A percentile compares a stretch with the other conserved stretches of the same genome.
Evolutionary conservation across 164 flowering plant species (phyloP).

Genomic region (Tinospora cordifolia): DNA sequence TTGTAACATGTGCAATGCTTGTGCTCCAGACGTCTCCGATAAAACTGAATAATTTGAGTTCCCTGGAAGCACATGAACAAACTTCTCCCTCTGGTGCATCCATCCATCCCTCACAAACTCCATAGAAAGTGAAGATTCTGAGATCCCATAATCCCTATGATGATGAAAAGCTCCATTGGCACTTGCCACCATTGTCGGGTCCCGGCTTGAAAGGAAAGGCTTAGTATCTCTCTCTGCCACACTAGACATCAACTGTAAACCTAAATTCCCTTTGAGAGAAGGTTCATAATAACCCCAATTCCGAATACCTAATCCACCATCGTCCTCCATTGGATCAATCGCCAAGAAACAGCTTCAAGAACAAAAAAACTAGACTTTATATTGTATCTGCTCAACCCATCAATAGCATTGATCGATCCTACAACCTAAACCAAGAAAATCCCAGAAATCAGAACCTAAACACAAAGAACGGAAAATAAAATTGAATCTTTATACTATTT

Average conservation of each 20-base stretch:
- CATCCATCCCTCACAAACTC: slow-evolving; percentile 50
- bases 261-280: slow-evolving; percentile 46
- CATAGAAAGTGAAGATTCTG: slow-evolving; percentile 40
- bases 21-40: slow-evolving; percentile 42
- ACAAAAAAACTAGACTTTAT: background rate
- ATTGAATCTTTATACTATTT: background rate
- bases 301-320: slow-evolving; percentile 51
- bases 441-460: background rate
- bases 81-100: slow-evolving; percentile 51
- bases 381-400: slow-evolving; percentile 15
- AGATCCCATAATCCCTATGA: slow-evolving; percentile 32
- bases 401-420: slow-evolving; percentile 4
- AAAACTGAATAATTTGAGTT: slow-evolving; percentile 32
- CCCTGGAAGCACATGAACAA: slow-evolving; percentile 38
- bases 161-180: slow-evolving; percentile 45
- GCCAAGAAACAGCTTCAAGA: background rate
- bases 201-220: slow-evolving; percentile 43
- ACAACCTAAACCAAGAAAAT: background rate
- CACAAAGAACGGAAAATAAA: background rate
- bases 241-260: slow-evolving; percentile 60
- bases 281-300: slow-evolving; percentile 83
- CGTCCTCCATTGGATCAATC: slow-evolving; percentile 47
- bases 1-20: slow-evolving; percentile 41
- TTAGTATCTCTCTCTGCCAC: slow-evolving; percentile 51
- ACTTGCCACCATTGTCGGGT: slow-evolving; percentile 35